A percentile compares a stretch with the other conserved stretches of the same genome.
Evolutionary conservation across 2,329 filamentous ascomycete genomes (phyloP).

Genomic region (Diaporthe caulivora): DNA sequence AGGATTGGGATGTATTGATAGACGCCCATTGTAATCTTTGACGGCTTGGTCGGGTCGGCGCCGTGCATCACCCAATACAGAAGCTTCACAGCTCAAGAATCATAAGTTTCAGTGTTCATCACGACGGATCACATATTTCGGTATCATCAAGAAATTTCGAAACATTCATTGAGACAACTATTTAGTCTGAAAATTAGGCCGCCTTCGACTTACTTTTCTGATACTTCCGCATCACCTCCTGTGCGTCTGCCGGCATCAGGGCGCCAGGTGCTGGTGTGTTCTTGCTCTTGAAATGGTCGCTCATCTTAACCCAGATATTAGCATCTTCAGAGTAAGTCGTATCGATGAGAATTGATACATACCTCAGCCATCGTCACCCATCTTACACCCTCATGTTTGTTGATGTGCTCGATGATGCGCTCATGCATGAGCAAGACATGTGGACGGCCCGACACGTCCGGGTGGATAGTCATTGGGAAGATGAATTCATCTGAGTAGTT

Average conservation of each 20-base stretch:
- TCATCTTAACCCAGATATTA: constrained; percentile 23
- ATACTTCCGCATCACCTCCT: constrained; percentile 38
- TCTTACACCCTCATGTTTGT: constrained; percentile 39
- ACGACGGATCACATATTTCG: no score
- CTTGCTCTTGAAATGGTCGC: constrained; percentile 40
- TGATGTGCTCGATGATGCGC: constrained; percentile 51
- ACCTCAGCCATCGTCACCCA: constrained; percentile 40
- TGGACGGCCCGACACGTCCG: constrained; percentile 78
- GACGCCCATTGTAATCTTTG: no score
- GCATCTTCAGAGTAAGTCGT: background rate
- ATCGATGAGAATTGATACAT: background rate
- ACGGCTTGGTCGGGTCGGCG: no score
- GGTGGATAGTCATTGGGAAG: constrained; percentile 82
- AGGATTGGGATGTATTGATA: background rate
- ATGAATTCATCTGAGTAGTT: constrained; percentile 69
- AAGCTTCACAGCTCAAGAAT: background rate
- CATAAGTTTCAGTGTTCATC: background rate
- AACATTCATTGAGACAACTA: background rate
- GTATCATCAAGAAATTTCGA: background rate
- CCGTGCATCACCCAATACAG: no score
- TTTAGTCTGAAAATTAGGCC: background rate
- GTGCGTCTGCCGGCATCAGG: constrained; percentile 34
- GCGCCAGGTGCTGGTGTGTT: constrained; percentile 35
- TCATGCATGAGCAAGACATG: constrained; percentile 82
- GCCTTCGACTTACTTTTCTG: background rate